Conservation (phyloP, 495 filamentous ascomycete species). For the Podospora pseudoanserina region DNA sequence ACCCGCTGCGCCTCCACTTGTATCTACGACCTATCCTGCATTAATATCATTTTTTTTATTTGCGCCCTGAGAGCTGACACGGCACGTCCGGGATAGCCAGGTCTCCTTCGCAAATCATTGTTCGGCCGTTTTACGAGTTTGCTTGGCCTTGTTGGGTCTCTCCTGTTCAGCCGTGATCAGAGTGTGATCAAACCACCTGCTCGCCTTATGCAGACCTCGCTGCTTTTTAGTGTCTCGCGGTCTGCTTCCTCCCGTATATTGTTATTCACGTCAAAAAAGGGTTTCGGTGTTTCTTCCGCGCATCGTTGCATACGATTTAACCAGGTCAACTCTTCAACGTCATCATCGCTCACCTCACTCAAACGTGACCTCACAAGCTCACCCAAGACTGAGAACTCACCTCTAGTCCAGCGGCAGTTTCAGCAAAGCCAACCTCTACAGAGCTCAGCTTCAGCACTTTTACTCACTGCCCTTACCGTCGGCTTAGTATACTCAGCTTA, state of each 20-base stretch:
- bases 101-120: constrained; percentile 11
- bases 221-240: not conserved
- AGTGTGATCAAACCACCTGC: not conserved
- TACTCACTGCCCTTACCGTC: constrained; percentile 10
- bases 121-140: constrained; percentile 12
- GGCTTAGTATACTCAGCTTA: constrained; percentile 13
- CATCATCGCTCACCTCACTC: not conserved
- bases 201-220: not conserved
- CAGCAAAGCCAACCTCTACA: not conserved
- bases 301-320: not conserved
- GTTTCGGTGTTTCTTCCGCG: not conserved
- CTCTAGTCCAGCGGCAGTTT: not conserved
- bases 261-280: not conserved
- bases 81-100: constrained; percentile 26
- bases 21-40: not conserved
- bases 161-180: constrained; percentile 1
- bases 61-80: constrained; percentile 18
- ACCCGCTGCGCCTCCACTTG: not conserved
- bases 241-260: not conserved
- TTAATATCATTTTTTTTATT: constrained; percentile 1
- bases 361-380: not conserved
- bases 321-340: not conserved
- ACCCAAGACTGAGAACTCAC: not conserved
- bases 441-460: constrained; percentile 8
- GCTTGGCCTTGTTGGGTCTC: constrained; percentile 4